Evolutionary conservation across 129 eudicot species (phyloP).

Genomic region (Helichrysum umbraculigerum): DNA sequence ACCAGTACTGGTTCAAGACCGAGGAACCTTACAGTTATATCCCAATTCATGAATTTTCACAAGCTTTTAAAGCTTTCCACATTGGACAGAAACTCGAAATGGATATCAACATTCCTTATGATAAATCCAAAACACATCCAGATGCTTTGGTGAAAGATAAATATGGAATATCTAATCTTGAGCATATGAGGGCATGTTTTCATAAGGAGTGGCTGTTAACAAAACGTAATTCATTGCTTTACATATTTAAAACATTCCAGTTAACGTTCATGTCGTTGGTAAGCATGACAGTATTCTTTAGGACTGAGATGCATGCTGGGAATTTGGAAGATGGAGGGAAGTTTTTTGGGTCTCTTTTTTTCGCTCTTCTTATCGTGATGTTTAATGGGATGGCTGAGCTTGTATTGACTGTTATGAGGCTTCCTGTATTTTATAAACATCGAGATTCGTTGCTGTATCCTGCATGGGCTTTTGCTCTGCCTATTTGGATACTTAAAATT

Average conservation of each 20-base stretch:
- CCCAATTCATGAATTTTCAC: constrained; percentile 17
- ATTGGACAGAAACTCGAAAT: constrained; percentile 19
- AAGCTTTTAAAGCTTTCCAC: constrained; percentile 20
- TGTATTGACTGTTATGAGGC: constrained; percentile 29
- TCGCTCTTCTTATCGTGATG: constrained; percentile 25
- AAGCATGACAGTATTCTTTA: constrained; percentile 28
- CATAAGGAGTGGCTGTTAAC: constrained; percentile 32
- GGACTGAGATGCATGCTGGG: constrained; percentile 30
- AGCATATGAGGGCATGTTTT: constrained; percentile 30
- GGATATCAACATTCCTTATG: constrained; percentile 18
- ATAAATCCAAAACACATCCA: constrained; percentile 20
- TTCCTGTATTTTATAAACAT: constrained; percentile 35
- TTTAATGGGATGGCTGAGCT: constrained; percentile 38
- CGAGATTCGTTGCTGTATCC: constrained; percentile 31
- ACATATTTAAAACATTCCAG: constrained; percentile 28
- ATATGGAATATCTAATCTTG: constrained; percentile 26
- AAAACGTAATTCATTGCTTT: constrained; percentile 27
- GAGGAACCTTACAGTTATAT: constrained; percentile 17
- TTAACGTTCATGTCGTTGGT: constrained; percentile 33
- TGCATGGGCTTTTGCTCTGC: constrained; percentile 35
- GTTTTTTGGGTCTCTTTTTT: constrained; percentile 36
- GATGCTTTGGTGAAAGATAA: constrained; percentile 26
- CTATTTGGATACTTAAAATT: constrained; percentile 32
- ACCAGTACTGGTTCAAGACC: constrained; percentile 22
- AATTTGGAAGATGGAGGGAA: constrained; percentile 30